Evolutionary conservation across 2,329 filamentous ascomycete species (phyloP), one percentile per base, ranked within the genome.

Genomic region (Pyricularia grisea): DNA sequence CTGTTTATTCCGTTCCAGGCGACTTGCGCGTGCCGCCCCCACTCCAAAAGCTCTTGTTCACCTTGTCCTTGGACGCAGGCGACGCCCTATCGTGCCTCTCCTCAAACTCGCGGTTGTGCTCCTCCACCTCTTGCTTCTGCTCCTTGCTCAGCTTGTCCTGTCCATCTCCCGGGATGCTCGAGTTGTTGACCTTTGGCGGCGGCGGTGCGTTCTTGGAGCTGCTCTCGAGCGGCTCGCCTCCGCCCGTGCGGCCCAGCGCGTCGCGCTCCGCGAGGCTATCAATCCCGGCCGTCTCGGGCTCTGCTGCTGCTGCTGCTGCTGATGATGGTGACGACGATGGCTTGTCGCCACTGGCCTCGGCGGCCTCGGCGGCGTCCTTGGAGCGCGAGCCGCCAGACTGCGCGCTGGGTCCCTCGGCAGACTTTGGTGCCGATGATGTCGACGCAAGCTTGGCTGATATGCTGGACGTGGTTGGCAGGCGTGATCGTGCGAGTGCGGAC

Each of bases 61-160:
- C 85, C 77, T 84, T 84, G 70, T 87, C 84, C 0, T 78, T 76
- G 0, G 74, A 77, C 0, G 82, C 82, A 3, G 72, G 64, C 6
- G 77, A 73, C 0, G 81, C 80, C 14, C 76, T 79, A 69, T 85
- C 86, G 73, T 88, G 83, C 71, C 82, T 83, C 72, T 81, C 74
- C 66, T 84, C 84, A 75, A 89, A 88, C 0, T 88, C 85, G 71
- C 71, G 71, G 70, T 89, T 89, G 74, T 89, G 87, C 76, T 81
- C 75, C 68, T 87, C 81, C 20, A 88, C 87, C 76, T 88, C 86
- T 63, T 78, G 78, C 75, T 83, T 80, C 77, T 87, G 84, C 74
- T 84, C 84, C 69, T 83, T 77, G 27, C 78, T 83, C 70, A 86
- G 73, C 7, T 77, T 74, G 67, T 77, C 72, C 4, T 71, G 31